Conservation (phyloP, 352 stramenopile species). For the Phytopythium vexans region DNA sequence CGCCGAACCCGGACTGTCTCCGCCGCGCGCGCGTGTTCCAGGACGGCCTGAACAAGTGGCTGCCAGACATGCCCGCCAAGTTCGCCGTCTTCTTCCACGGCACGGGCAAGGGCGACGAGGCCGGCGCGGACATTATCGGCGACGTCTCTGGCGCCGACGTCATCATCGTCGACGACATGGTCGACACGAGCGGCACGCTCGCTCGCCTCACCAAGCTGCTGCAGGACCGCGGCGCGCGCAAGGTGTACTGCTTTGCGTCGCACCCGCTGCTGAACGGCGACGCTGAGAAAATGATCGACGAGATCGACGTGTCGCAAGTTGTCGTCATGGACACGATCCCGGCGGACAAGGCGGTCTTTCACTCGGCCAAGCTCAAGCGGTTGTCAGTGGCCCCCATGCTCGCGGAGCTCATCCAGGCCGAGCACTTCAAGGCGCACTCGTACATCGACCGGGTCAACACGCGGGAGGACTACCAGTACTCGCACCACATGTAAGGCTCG, state of each 20-base stretch:
- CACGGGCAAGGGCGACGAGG: slow-evolving; percentile 57
- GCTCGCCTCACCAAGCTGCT: slow-evolving; percentile 79
- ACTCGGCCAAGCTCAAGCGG: slow-evolving; percentile 87
- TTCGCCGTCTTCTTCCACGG: slow-evolving; percentile 86
- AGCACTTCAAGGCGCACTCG: slow-evolving; percentile 89
- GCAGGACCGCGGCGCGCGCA: slow-evolving; percentile 78
- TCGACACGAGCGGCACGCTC: slow-evolving; percentile 86
- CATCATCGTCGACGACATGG: slow-evolving; percentile 91
- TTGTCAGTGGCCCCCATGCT: slow-evolving; percentile 87
- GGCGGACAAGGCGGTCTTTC: slow-evolving; percentile 40
- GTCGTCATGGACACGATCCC: slow-evolving; percentile 91
- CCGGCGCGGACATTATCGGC: slow-evolving; percentile 83
- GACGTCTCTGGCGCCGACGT: slow-evolving; percentile 87
- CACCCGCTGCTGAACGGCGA: slow-evolving; percentile 89
- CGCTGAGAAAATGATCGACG: slow-evolving; percentile 81
- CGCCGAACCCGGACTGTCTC: slow-evolving; percentile 86
- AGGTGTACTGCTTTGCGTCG: slow-evolving; percentile 89
- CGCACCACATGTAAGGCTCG: slow-evolving; percentile 68
- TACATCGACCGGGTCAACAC: slow-evolving; percentile 87
- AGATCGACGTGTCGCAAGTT: slow-evolving; percentile 79
- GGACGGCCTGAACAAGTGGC: slow-evolving; percentile 84
- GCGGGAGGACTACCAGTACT: slow-evolving; percentile 83
- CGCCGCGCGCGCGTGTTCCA: slow-evolving; percentile 85
- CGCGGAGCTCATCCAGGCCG: slow-evolving; percentile 88
- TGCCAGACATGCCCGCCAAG: slow-evolving; percentile 71